These are phyloP conservation scores for Dendrobium chrysotoxum DNA, from an alignment of 106 monocot genomes.

Conservation along the genomic window DNA sequence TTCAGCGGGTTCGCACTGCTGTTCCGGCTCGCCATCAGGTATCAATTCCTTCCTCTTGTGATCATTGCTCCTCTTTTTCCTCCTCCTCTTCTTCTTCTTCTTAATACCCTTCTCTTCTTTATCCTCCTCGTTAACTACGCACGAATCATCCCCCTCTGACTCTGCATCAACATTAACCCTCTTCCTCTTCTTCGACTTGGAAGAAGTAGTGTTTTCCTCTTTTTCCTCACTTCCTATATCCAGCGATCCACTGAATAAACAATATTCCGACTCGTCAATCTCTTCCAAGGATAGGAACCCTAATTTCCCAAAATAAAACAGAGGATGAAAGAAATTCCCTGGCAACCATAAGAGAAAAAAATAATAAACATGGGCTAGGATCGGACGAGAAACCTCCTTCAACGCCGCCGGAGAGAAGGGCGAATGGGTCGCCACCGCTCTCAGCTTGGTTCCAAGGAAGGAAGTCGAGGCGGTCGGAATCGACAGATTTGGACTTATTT, in stretches of 20 bases:
- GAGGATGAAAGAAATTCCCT: neutral
- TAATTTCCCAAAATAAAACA: constrained; percentile 3
- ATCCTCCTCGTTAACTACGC: constrained; percentile 4
- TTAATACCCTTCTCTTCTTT: constrained; percentile 11
- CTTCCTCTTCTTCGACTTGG: constrained; percentile 42
- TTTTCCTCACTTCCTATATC: constrained; percentile 8
- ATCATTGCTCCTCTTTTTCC: constrained; percentile 28
- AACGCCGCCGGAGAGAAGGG: constrained; percentile 34
- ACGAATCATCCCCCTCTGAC: constrained; percentile 6
- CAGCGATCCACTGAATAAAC: constrained; percentile 26
- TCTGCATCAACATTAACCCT: constrained; percentile 8
- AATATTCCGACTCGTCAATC: constrained; percentile 77
- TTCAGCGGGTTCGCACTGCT: constrained; percentile 1
- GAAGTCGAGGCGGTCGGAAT: constrained; percentile 13
- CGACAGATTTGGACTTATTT: neutral
- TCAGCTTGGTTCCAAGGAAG: constrained; percentile 36
- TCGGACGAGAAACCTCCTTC: constrained; percentile 56
- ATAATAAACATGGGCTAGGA: neutral
- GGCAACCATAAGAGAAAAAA: neutral
- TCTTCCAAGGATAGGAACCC: constrained; percentile 89
- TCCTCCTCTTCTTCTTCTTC: constrained; percentile 12
- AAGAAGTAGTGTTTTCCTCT: neutral
- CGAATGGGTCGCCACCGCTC: constrained; percentile 39
- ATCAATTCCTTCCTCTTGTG: constrained; percentile 16
- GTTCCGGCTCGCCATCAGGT: neutral